Percentiles rank a stretch among this genome's conserved stretches.
phyloP scores from a whole-genome alignment of 768 basidiomycete genomes.

The Phylloporus scabripes region DNA sequence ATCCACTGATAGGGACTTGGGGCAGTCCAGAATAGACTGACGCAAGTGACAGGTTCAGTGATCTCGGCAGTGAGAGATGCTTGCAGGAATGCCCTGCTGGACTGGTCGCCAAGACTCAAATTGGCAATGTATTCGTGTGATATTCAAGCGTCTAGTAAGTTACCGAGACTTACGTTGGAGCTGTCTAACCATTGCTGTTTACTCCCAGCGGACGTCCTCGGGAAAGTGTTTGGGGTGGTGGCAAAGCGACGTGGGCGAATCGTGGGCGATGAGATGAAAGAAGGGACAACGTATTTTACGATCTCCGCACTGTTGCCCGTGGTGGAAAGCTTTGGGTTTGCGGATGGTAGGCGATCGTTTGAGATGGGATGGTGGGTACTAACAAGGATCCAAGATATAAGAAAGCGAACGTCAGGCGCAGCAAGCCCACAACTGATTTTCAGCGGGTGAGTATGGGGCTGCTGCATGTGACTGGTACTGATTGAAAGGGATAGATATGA shows the following conservation, averaged over 20 bases:
- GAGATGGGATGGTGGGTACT: background rate
- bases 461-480: conserved; percentile 6
- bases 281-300: conserved; percentile 92
- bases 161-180: background rate
- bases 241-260: conserved; percentile 88
- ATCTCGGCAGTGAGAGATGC: conserved; percentile 87
- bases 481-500: conserved; percentile 61
- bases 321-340: conserved; percentile 96
- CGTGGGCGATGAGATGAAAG: conserved; percentile 97
- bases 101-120: conserved; percentile 97
- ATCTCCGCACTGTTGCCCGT: conserved; percentile 89
- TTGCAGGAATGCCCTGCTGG: conserved; percentile 82
- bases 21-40: conserved; percentile 70
- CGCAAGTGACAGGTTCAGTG: conserved; percentile 85
- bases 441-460: conserved; percentile 59
- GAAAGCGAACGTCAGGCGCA: conserved; percentile 93
- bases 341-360: conserved; percentile 60
- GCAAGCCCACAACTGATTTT: conserved; percentile 97
- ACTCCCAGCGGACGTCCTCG: conserved; percentile 82
- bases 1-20: conserved; percentile 10
- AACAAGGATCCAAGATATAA: conserved; percentile 61
- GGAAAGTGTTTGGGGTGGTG: conserved; percentile 95
- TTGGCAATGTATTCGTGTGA: conserved; percentile 99
- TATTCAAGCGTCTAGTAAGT: conserved; percentile 94
- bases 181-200: conserved; percentile 10